Evolutionary conservation across 768 basidiomycete genomes (phyloP).

Genomic region (Agrocybe pediades): DNA sequence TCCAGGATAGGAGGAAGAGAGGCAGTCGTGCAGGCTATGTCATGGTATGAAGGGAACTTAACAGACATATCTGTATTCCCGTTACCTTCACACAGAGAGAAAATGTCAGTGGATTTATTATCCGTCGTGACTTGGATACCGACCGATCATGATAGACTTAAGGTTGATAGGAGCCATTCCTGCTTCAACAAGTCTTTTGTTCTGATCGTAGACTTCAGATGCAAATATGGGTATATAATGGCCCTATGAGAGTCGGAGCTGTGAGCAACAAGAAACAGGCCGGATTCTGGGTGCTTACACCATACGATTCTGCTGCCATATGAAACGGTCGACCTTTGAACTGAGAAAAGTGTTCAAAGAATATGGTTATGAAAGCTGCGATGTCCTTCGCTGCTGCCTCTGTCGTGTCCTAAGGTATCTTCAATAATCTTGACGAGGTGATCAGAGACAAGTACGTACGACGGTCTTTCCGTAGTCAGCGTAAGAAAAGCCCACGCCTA

Average conservation of each 20-base stretch:
- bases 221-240: conserved; percentile 77
- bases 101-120: background rate
- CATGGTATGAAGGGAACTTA: conserved; percentile 40
- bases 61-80: conserved; percentile 59
- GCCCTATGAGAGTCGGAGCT: conserved; percentile 39
- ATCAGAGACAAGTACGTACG: background rate
- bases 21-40: conserved; percentile 56
- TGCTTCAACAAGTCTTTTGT: conserved; percentile 48
- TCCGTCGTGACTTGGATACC: conserved; percentile 8
- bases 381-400: conserved; percentile 73
- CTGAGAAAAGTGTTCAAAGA: conserved; percentile 72
- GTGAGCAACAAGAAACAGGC: background rate
- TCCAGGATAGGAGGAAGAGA: conserved; percentile 47
- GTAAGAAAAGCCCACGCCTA: conserved; percentile 64
- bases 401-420: conserved; percentile 49
- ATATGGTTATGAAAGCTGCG: conserved; percentile 69
- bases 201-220: conserved; percentile 75
- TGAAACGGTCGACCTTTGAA: conserved; percentile 71
- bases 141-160: conserved; percentile 70
- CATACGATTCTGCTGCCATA: conserved; percentile 78
- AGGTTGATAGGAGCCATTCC: conserved; percentile 66
- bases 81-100: conserved; percentile 42
- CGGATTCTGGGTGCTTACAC: conserved; percentile 39
- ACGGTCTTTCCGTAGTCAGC: conserved; percentile 63
- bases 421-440: background rate